phyloP scores from a whole-genome alignment of 495 filamentous ascomycete genomes.

The Lichenothelia convexa region DNA sequence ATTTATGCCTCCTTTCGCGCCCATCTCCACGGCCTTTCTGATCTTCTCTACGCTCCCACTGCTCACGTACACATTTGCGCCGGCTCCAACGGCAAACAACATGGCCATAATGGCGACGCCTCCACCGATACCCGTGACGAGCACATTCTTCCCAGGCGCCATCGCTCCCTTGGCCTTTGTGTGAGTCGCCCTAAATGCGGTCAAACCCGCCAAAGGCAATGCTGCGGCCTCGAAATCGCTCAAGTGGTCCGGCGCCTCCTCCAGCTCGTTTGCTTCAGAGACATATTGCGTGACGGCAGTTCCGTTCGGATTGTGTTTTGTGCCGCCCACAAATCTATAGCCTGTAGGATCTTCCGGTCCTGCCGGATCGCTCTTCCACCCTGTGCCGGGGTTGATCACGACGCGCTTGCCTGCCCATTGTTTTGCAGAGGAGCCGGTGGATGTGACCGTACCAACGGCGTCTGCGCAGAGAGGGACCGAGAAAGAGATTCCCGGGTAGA shows the following conservation, averaged over 20 bases:
- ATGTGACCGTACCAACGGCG: slow-evolving; percentile 53
- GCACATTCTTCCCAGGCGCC: slow-evolving; percentile 19
- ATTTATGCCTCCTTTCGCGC: slow-evolving; percentile 21
- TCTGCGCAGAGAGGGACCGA: slow-evolving; percentile 59
- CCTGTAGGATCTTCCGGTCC: slow-evolving; percentile 49
- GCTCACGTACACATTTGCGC: slow-evolving; percentile 22
- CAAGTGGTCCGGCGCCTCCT: slow-evolving; percentile 55
- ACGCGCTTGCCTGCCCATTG: slow-evolving; percentile 48
- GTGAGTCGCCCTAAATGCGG: slow-evolving; percentile 70
- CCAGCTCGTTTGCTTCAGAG: slow-evolving; percentile 54
- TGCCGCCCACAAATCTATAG: slow-evolving; percentile 57
- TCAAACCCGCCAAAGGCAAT: slow-evolving; percentile 63
- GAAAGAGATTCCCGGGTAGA: slow-evolving; percentile 74
- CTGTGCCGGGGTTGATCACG: slow-evolving; percentile 50
- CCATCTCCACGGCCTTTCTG: slow-evolving; percentile 20
- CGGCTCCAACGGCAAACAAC: slow-evolving; percentile 18
- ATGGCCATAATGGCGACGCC: slow-evolving; percentile 26
- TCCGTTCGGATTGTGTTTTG: slow-evolving; percentile 41
- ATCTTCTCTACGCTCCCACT: slow-evolving; percentile 25
- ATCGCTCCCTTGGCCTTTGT: slow-evolving; percentile 30
- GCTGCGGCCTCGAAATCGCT: slow-evolving; percentile 56
- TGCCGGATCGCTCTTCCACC: slow-evolving; percentile 50
- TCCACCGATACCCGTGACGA: slow-evolving; percentile 26
- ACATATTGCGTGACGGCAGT: slow-evolving; percentile 52
- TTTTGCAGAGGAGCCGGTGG: slow-evolving; percentile 32